Conservation (phyloP, 2,329 filamentous ascomycete species). For the Cladorrhinum sp. region DNA sequence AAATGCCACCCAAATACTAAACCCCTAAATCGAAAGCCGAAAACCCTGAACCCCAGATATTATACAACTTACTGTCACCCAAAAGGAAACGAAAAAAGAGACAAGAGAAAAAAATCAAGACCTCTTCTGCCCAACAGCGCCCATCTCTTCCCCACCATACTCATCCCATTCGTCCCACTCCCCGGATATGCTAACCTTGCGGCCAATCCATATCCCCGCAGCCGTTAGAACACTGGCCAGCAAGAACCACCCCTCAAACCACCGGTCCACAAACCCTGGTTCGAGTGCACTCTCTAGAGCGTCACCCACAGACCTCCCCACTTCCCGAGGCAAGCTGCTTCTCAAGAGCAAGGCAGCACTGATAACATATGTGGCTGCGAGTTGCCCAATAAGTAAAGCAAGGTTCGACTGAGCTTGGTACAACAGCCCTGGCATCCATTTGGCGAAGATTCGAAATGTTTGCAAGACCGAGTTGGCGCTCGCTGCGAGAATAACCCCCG, state of each 20-base stretch:
- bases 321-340: slow-evolving; percentile 73
- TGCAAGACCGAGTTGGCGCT: slow-evolving; percentile 82
- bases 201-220: slow-evolving; percentile 69
- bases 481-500: slow-evolving; percentile 76
- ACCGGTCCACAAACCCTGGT: slow-evolving; percentile 68
- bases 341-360: slow-evolving; percentile 72
- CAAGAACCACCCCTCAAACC: slow-evolving; percentile 88
- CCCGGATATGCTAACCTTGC: slow-evolving; percentile 50
- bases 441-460: slow-evolving; percentile 77
- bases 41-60: background rate
- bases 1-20: background rate
- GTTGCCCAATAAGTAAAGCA: slow-evolving; percentile 74
- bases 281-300: slow-evolving; percentile 75
- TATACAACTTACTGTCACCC: background rate
- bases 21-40: background rate
- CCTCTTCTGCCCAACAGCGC: slow-evolving; percentile 52
- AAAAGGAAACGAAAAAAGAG: background rate
- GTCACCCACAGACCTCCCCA: slow-evolving; percentile 73
- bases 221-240: slow-evolving; percentile 63
- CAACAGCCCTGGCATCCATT: slow-evolving; percentile 68
- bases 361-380: slow-evolving; percentile 82
- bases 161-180: slow-evolving; percentile 58
- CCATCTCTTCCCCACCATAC: slow-evolving; percentile 65
- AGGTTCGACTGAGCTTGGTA: slow-evolving; percentile 74
- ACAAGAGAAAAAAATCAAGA: slow-evolving; percentile 41